These are phyloP conservation scores for Spergularia azorica DNA, from an alignment of 179 eudicot genomes.

Conservation along the genomic window DNA sequence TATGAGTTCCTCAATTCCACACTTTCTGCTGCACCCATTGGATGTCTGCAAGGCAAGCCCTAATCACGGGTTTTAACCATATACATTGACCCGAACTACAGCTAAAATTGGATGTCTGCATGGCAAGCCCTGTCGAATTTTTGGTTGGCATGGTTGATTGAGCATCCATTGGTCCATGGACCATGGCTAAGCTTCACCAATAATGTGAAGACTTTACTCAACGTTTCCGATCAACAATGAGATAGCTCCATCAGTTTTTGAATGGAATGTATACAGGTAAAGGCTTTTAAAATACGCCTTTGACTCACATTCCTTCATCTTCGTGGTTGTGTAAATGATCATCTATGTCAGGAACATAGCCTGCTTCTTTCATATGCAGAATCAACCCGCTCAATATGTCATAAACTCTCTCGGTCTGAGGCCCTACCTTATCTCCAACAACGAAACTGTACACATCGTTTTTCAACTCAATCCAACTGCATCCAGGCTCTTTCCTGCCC, in stretches of 20 bases:
- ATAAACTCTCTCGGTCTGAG: slow-evolving; percentile 49
- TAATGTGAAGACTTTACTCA: background rate
- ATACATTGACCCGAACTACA: background rate
- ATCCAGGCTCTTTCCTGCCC: slow-evolving; percentile 76
- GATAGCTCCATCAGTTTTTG: slow-evolving; percentile 3
- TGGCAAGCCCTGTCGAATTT: background rate
- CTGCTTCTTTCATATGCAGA: slow-evolving; percentile 51
- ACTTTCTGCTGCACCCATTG: background rate
- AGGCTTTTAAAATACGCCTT: background rate
- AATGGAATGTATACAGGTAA: background rate
- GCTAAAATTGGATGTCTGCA: background rate
- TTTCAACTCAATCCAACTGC: slow-evolving; percentile 82
- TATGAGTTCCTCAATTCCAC: background rate
- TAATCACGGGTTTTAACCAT: background rate
- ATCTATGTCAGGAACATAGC: slow-evolving; percentile 38
- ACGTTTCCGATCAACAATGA: background rate
- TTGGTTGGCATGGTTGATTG: no score
- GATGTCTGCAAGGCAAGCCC: no score
- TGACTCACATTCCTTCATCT: slow-evolving; percentile 30
- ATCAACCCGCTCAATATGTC: slow-evolving; percentile 43
- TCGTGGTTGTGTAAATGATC: slow-evolving; percentile 29
- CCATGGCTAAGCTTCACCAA: background rate
- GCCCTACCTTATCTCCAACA: slow-evolving; percentile 67
- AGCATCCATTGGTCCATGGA: background rate
- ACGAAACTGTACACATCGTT: slow-evolving; percentile 59